These are phyloP conservation scores for Triangularia setosa DNA, from an alignment of 2,329 filamentous ascomycete species.

Conservation along the genomic window DNA sequence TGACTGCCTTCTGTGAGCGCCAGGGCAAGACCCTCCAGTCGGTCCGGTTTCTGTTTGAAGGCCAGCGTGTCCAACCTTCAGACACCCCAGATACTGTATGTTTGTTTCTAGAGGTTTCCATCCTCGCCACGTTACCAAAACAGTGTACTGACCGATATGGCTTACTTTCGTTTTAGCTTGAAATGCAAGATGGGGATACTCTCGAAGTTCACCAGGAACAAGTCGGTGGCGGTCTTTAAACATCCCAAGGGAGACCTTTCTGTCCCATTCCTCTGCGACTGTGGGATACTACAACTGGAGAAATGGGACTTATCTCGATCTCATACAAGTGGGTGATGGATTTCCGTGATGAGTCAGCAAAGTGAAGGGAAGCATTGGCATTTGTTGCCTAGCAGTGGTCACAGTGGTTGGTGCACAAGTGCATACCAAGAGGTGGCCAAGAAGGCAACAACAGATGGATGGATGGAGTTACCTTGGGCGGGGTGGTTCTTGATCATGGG, in stretches of 20 bases:
- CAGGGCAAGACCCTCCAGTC: constrained; percentile 83
- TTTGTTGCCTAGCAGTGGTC: not conserved
- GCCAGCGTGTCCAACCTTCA: constrained; percentile 80
- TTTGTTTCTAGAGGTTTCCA: constrained; percentile 28
- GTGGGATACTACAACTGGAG: not conserved
- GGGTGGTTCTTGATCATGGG: not conserved
- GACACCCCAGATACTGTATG: constrained; percentile 91
- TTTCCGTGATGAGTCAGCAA: not conserved
- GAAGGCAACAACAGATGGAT: not conserved
- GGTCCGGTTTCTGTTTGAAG: constrained; percentile 94
- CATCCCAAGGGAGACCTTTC: not conserved
- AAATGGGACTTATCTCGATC: not conserved
- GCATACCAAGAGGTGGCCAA: not conserved
- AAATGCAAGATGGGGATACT: constrained; percentile 94
- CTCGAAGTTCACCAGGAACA: constrained; percentile 98
- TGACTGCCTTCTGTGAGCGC: constrained; percentile 96
- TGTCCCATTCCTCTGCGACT: not conserved
- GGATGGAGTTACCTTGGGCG: not conserved
- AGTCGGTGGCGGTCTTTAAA: constrained; percentile 64
- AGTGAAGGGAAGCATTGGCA: not conserved
- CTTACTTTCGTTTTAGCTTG: constrained; percentile 58
- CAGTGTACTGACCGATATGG: constrained; percentile 20
- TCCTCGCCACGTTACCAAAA: too few relatives aligned
- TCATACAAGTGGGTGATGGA: not conserved
- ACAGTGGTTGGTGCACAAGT: not conserved